Evolutionary conservation across 1,284 basidiomycete species (phyloP).

Genomic region (Cutaneotrichosporon spelunceum): DNA sequence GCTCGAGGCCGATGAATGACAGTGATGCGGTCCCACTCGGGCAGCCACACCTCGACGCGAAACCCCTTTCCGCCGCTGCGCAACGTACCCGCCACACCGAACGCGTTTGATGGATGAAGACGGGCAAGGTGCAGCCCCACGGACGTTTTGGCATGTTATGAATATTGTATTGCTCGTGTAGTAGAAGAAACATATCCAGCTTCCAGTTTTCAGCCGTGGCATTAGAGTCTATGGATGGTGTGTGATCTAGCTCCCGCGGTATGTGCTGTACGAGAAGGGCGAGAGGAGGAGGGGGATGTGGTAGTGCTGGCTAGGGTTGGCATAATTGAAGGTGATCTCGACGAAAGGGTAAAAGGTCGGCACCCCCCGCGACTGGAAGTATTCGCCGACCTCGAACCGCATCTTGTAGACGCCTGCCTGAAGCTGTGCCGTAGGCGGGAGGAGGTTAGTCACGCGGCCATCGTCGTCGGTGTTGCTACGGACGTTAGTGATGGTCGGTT

Average conservation of each 20-base stretch:
- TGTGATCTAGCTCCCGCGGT: slow-evolving; percentile 67
- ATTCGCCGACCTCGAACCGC: slow-evolving; percentile 74
- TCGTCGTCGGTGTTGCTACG: slow-evolving; percentile 73
- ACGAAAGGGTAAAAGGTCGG: slow-evolving; percentile 76
- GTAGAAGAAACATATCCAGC: not conserved
- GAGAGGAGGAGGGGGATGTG: slow-evolving; percentile 88
- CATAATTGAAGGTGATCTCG: slow-evolving; percentile 68
- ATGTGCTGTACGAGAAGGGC: slow-evolving; percentile 88
- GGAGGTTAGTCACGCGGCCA: slow-evolving; percentile 72
- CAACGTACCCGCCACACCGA: no score
- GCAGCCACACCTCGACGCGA: no score
- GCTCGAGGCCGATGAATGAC: not conserved
- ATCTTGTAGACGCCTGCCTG: slow-evolving; percentile 74
- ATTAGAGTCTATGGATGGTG: slow-evolving; percentile 5
- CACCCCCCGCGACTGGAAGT: slow-evolving; percentile 65
- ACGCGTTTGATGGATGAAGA: not conserved
- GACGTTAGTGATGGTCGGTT: not conserved
- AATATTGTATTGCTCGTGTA: slow-evolving; percentile 5
- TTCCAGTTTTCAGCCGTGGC: not conserved
- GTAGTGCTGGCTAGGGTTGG: slow-evolving; percentile 71
- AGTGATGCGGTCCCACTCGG: not conserved
- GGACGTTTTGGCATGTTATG: not conserved
- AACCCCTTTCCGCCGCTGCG: no score
- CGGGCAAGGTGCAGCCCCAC: not conserved
- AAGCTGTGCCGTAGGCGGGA: slow-evolving; percentile 58